A percentile compares a stretch with the other conserved stretches of the same genome.
Evolutionary conservation across 2,329 filamentous ascomycete species (phyloP).

Genomic region (Thermoascus crustaceus): DNA sequence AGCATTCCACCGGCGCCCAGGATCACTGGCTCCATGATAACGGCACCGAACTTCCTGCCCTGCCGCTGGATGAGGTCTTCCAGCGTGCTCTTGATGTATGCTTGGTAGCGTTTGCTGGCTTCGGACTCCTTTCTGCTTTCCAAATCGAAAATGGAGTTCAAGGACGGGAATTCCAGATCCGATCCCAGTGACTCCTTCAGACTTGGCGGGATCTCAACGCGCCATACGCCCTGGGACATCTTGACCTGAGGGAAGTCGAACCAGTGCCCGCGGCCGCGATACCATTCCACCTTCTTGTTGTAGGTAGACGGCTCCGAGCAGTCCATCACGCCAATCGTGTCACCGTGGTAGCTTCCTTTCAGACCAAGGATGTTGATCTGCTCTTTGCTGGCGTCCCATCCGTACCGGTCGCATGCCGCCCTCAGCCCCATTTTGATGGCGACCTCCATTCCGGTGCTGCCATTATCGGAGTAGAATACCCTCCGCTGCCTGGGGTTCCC

Average conservation of each 20-base stretch:
- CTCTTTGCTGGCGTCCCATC: conserved; percentile 51
- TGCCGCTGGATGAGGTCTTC: conserved; percentile 44
- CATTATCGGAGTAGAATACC: conserved; percentile 77
- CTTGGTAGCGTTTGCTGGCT: conserved; percentile 47
- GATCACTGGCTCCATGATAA: conserved; percentile 73
- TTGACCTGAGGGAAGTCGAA: conserved; percentile 68
- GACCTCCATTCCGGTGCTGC: conserved; percentile 76
- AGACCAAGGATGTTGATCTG: conserved; percentile 62
- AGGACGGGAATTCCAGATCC: conserved; percentile 37
- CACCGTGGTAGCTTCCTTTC: conserved; percentile 76
- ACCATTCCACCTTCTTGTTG: conserved; percentile 83
- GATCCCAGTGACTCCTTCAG: conserved; percentile 42
- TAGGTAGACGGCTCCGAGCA: conserved; percentile 67
- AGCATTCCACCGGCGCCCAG: conserved; percentile 79
- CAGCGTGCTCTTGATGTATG: conserved; percentile 51
- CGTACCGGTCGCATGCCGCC: conserved; percentile 58
- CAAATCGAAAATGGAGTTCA: conserved; percentile 56
- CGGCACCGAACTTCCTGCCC: conserved; percentile 62
- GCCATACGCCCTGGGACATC: conserved; percentile 59
- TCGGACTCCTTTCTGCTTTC: conserved; percentile 39
- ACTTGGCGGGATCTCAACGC: conserved; percentile 48
- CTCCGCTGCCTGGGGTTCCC: conserved; percentile 58
- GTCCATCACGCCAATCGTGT: conserved; percentile 85
- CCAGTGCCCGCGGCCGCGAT: conserved; percentile 69
- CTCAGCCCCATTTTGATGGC: conserved; percentile 78